These are phyloP conservation scores for Stevia rebaudiana DNA, from an alignment of 140 eudicot genomes.

Conservation along the genomic window DNA sequence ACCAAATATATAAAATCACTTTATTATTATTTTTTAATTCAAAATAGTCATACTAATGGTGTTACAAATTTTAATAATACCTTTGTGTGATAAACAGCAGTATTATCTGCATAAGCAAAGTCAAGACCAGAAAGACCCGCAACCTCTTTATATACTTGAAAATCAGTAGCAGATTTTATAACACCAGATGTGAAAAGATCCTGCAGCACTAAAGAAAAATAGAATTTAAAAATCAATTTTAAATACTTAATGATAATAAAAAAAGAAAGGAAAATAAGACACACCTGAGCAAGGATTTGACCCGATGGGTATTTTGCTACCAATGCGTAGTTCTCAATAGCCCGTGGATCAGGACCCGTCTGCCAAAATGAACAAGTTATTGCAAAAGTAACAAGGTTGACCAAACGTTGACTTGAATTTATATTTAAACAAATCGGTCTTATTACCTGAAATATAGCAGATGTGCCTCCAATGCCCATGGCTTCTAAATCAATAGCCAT, in stretches of 20 bases:
- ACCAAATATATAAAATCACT: neutral
- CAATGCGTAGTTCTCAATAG: constrained; percentile 76
- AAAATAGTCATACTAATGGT: neutral
- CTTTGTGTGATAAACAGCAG: constrained; percentile 99
- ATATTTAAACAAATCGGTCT: neutral
- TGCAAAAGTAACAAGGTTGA: constrained; percentile 8
- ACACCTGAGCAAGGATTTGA: constrained; percentile 78
- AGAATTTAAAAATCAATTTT: constrained; percentile 21
- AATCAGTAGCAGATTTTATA: constrained; percentile 92
- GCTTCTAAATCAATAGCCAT: constrained; percentile 95
- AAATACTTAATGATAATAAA: neutral
- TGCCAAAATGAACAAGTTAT: constrained; percentile 25
- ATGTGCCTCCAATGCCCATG: constrained; percentile 93
- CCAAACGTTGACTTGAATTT: neutral
- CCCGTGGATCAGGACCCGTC: constrained; percentile 98
- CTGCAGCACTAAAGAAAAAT: constrained; percentile 47
- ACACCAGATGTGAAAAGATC: constrained; percentile 87
- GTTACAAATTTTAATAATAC: constrained; percentile 25
- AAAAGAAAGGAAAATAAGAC: constrained; percentile 11
- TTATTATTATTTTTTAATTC: neutral
- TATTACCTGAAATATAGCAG: constrained; percentile 80
- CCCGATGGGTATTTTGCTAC: constrained; percentile 94
- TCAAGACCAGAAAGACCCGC: constrained; percentile 97
- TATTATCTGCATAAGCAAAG: constrained; percentile 80
- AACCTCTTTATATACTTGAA: constrained; percentile 87